Evolutionary conservation across 2,329 filamentous ascomycete species (phyloP), one percentile per base, ranked within the genome.

Genomic region (Juglanconis oblonga): DNA sequence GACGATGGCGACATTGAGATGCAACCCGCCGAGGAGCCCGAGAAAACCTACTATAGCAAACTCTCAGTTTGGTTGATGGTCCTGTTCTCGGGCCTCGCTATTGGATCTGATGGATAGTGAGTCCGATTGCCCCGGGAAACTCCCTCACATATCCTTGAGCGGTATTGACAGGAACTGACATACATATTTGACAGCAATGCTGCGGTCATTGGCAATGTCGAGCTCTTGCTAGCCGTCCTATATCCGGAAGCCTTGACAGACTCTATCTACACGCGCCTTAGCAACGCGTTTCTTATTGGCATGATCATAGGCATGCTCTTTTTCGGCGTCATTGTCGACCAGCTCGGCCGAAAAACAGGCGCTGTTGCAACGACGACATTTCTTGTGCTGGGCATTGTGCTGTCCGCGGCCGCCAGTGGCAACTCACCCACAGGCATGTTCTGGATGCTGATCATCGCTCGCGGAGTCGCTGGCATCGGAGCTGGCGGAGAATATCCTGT

Each of bases 301-400:
- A 79, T 81, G 69, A 82, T 84, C 58, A 70, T 84, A 54, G 82
- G 82, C 54, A 85, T 84, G 77, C 69, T 85, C 7, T 71, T 77
- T 64, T 83, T 85, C 60, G 81, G 81, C 6, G 70, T 77, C 9
- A 66, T 80, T 6, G 79, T 80, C 62, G 81, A 63, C n/a, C 58
- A 63, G 40, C 55, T 63, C 14, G 62, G 62, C 35, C 62, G 62
- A 4, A 63, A 63, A 36, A 63, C 62, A 4, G 62, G 53, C 10
- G 54, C 54, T 29, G 55, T 63, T 24, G 58, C 52, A 14, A 63
- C 62, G n/a, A 63, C 62, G n/a, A 14, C 31, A 14, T 71, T 83
- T 47, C 68, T 83, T 7, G 73, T 80, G 2, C 61, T 81, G 2
- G 80, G 79, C 31, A 74, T 81, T 44, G 69, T 77, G 0, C 64